Evolutionary conservation across 768 basidiomycete genomes (phyloP).

Genomic region (Leccinum boreale): DNA sequence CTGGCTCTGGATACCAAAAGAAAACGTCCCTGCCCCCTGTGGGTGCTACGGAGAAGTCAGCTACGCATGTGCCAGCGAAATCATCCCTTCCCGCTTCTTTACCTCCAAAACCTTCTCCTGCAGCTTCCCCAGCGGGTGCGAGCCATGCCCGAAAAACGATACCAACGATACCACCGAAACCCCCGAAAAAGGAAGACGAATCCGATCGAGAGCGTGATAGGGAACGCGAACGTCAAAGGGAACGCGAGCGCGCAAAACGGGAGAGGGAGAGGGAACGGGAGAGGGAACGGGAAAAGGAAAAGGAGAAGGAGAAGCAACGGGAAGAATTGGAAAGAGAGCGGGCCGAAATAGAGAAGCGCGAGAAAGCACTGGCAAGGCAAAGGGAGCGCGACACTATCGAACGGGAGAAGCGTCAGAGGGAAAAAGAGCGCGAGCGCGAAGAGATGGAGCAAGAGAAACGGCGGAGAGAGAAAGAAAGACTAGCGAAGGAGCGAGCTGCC

Average conservation of each 20-base stretch:
- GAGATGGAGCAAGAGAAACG: constrained; percentile 18
- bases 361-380: constrained; percentile 14
- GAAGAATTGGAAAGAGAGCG: constrained; percentile 22
- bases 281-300: constrained; percentile 18
- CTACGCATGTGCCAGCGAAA: constrained; percentile 27
- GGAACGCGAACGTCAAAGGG: constrained; percentile 23
- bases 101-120: constrained; percentile 33
- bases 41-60: constrained; percentile 24
- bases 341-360: constrained; percentile 19
- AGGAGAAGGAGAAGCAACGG: constrained; percentile 21
- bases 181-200: constrained; percentile 25
- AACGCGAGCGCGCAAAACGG: constrained; percentile 25
- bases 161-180: constrained; percentile 19
- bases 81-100: constrained; percentile 30
- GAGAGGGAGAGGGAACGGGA: constrained; percentile 13
- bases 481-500: constrained; percentile 21
- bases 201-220: constrained; percentile 26
- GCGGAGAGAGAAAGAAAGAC: constrained; percentile 24
- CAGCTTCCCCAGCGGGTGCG: constrained; percentile 22
- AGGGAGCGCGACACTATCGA: constrained; percentile 22
- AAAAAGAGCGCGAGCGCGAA: constrained; percentile 25
- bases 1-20: constrained; percentile 50
- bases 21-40: constrained; percentile 26
- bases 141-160: constrained; percentile 30
- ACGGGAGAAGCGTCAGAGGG: constrained; percentile 23